Evolutionary conservation across 352 stramenopile genomes (phyloP).

Genomic region (Chrysophaeum taylorii): DNA sequence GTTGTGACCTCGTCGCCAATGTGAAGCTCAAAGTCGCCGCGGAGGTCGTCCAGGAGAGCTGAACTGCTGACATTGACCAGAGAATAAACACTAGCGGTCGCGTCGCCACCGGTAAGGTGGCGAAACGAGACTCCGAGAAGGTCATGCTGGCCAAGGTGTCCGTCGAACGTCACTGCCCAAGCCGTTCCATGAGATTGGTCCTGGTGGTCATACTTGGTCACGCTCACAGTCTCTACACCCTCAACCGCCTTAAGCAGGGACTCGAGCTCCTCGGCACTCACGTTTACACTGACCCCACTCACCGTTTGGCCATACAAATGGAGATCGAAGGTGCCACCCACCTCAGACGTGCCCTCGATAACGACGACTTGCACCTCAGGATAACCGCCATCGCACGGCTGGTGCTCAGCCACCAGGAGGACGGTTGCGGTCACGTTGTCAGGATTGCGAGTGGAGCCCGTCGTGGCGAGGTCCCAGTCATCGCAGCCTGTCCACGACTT

Average conservation of each 20-base stretch:
- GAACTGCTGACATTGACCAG: conserved; percentile 41
- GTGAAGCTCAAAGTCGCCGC: conserved; percentile 44
- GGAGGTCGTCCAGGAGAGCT: conserved; percentile 32
- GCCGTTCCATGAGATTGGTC: conserved; percentile 36
- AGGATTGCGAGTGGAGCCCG: background rate
- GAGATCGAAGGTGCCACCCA: conserved; percentile 45
- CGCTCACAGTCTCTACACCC: conserved; percentile 26
- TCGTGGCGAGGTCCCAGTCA: conserved; percentile 13
- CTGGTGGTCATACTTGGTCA: conserved; percentile 34
- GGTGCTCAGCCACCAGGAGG: conserved; percentile 39
- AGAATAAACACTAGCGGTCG: conserved; percentile 44
- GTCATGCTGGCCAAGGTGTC: conserved; percentile 24
- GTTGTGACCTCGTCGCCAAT: conserved; percentile 46
- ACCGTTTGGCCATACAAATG: conserved; percentile 30
- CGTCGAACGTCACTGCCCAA: conserved; percentile 42
- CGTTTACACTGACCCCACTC: conserved; percentile 32
- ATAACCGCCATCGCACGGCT: conserved; percentile 37
- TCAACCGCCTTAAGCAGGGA: conserved; percentile 22
- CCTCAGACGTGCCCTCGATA: conserved; percentile 34
- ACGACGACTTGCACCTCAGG: conserved; percentile 45
- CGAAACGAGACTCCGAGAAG: conserved; percentile 37
- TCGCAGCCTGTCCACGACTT: conserved; percentile 33
- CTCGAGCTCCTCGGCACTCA: conserved; percentile 40
- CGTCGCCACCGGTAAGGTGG: conserved; percentile 44
- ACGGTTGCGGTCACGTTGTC: conserved; percentile 34